phyloP scores from a whole-genome alignment of 1,139 yeast species.

The Chernovozyma aurita region DNA sequence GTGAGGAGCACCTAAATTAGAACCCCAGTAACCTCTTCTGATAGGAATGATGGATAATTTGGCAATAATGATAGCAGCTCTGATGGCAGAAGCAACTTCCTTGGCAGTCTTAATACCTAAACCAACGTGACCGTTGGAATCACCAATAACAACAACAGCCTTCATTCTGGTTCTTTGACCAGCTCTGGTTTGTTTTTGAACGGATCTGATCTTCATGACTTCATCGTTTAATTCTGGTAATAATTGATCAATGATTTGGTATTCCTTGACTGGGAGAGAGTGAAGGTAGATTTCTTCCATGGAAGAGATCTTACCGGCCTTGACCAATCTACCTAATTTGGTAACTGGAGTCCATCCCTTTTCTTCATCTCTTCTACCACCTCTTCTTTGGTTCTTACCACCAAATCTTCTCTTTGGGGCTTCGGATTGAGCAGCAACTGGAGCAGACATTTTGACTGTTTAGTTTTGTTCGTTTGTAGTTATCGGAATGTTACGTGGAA shows the following conservation, averaged over 20 bases:
- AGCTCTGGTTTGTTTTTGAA: constrained; percentile 99
- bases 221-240: constrained; percentile 96
- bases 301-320: constrained; percentile 96
- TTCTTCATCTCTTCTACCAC: constrained; percentile 83
- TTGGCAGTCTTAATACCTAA: constrained; percentile 99
- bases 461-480: constrained; percentile 16
- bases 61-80: constrained; percentile 99
- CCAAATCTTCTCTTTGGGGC: constrained; percentile 67
- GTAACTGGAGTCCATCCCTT: constrained; percentile 99
- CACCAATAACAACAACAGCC: constrained; percentile 99
- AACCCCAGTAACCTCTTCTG: constrained; percentile 99
- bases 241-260: constrained; percentile 95
- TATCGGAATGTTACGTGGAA: constrained; percentile 87
- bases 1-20: constrained; percentile 99
- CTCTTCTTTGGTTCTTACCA: constrained; percentile 53
- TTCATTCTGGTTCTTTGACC: constrained; percentile 99
- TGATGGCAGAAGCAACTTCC: constrained; percentile 99
- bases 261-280: constrained; percentile 99
- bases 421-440: constrained; percentile 33
- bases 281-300: constrained; percentile 99
- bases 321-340: constrained; percentile 99
- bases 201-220: constrained; percentile 99
- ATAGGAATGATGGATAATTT: constrained; percentile 98
- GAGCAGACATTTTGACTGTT: constrained; percentile 73
- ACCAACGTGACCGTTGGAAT: constrained; percentile 99